Conservation (phyloP, 352 stramenopile species). For the Thalassiosira livingstoniorum region DNA sequence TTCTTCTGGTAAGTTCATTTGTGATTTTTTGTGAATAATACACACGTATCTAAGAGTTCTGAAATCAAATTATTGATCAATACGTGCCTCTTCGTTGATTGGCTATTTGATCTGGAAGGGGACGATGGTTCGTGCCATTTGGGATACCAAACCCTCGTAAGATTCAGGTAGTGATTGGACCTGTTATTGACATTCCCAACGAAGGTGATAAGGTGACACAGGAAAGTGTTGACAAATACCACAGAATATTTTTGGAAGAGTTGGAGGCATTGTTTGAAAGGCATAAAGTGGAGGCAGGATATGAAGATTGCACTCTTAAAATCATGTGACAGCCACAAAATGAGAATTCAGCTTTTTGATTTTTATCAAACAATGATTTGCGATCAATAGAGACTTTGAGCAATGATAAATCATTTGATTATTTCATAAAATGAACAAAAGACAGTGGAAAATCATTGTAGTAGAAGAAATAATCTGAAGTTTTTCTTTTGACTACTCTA, state of each 20-base stretch:
- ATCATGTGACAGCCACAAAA: conserved; percentile 77
- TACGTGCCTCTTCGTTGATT: not conserved
- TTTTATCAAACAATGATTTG: too few relatives aligned
- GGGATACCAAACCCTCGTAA: conserved; percentile 62
- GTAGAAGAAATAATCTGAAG: too few relatives aligned
- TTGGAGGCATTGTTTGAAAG: conserved; percentile 64
- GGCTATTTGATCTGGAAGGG: conserved; percentile 6
- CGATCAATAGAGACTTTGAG: too few relatives aligned
- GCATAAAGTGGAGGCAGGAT: conserved; percentile 64
- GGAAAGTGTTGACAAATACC: conserved; percentile 67
- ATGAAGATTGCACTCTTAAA: conserved; percentile 60
- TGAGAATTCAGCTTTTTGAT: too few relatives aligned
- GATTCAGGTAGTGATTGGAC: conserved; percentile 60
- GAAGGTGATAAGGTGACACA: conserved; percentile 43
- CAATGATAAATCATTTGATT: too few relatives aligned
- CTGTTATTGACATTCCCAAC: conserved; percentile 58
- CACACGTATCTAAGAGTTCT: too few relatives aligned
- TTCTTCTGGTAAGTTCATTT: conserved; percentile 55
- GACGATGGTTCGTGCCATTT: conserved; percentile 63
- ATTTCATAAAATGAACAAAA: too few relatives aligned
- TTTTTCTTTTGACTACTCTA: too few relatives aligned
- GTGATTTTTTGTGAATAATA: too few relatives aligned
- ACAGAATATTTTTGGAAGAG: conserved; percentile 62
- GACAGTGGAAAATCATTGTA: too few relatives aligned
- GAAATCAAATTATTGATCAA: too few relatives aligned